Conservation (phyloP, 2,329 filamentous ascomycete genomes). For the Aspergillus fumigatiaffinis region DNA sequence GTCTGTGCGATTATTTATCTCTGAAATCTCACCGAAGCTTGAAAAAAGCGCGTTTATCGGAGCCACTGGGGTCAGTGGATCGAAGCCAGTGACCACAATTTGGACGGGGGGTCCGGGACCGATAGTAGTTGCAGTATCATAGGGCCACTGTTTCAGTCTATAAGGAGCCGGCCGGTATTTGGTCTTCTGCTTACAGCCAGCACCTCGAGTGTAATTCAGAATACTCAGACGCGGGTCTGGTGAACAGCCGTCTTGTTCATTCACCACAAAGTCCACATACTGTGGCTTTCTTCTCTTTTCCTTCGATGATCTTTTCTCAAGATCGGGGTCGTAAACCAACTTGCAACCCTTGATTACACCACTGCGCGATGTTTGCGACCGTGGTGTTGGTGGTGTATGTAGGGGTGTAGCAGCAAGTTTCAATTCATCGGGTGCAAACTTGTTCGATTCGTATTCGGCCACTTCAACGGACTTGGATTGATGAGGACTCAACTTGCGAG, state of each 20-base stretch:
- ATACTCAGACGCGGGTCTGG: conserved; percentile 76
- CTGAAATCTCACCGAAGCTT: conserved; percentile 67
- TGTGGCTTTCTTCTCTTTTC: conserved; percentile 52
- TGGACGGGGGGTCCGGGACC: conserved; percentile 86
- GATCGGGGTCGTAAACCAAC: conserved; percentile 60
- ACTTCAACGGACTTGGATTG: conserved; percentile 37
- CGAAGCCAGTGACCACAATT: conserved; percentile 93
- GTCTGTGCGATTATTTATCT: conserved; percentile 91
- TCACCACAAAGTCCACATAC: conserved; percentile 50
- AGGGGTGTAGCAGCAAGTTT: conserved; percentile 39
- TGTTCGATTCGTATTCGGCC: conserved; percentile 23
- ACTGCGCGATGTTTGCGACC: conserved; percentile 48
- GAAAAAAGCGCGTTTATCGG: conserved; percentile 37
- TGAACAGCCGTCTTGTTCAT: conserved; percentile 61
- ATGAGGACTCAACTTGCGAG: conserved; percentile 54
- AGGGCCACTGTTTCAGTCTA: conserved; percentile 73
- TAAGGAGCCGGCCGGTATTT: conserved; percentile 73
- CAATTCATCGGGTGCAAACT: conserved; percentile 21
- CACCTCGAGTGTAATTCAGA: conserved; percentile 58
- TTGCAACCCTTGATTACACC: conserved; percentile 55
- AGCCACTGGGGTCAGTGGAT: conserved; percentile 73
- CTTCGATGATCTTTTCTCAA: conserved; percentile 55
- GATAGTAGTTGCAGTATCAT: conserved; percentile 77
- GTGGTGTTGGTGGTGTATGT: conserved; percentile 43
- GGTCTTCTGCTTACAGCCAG: conserved; percentile 63